phyloP scores from a whole-genome alignment of 768 basidiomycete genomes.

The Mrakia hoshinonis region DNA sequence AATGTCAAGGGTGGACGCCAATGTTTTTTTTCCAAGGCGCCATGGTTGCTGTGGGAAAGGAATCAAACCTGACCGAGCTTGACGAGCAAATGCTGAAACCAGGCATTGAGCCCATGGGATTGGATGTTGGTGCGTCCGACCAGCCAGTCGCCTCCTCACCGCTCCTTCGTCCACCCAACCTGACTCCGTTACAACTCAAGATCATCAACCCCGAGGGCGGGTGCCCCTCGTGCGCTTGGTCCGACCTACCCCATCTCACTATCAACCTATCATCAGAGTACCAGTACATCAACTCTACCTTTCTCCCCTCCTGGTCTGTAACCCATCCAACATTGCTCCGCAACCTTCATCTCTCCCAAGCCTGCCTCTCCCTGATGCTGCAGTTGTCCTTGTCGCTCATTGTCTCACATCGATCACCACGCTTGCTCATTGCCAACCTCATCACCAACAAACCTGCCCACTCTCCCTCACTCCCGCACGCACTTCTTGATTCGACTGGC shows the following conservation, averaged over 20 bases:
- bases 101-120: not conserved
- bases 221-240: slow-evolving; percentile 91
- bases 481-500: slow-evolving; percentile 55
- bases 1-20: slow-evolving; percentile 74
- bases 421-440: slow-evolving; percentile 88
- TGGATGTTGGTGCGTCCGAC: not conserved
- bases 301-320: slow-evolving; percentile 62
- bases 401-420: slow-evolving; percentile 93
- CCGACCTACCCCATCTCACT: slow-evolving; percentile 86
- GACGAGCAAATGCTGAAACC: slow-evolving; percentile 29
- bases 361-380: slow-evolving; percentile 86
- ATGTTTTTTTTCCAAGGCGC: slow-evolving; percentile 81
- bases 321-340: slow-evolving; percentile 76
- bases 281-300: slow-evolving; percentile 74
- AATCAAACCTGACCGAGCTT: slow-evolving; percentile 37
- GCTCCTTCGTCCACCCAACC: slow-evolving; percentile 53
- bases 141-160: not conserved
- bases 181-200: slow-evolving; percentile 91
- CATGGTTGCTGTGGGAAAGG: slow-evolving; percentile 55
- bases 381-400: slow-evolving; percentile 85
- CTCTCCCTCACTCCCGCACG: slow-evolving; percentile 89
- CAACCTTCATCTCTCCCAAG: slow-evolving; percentile 74
- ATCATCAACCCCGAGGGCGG: slow-evolving; percentile 96
- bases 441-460: slow-evolving; percentile 97
- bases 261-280: slow-evolving; percentile 88